A percentile compares a stretch with the other conserved stretches of the same genome.
Evolutionary conservation across 345 rosid species (phyloP).

Genomic region (Moricandia moricandioides): DNA sequence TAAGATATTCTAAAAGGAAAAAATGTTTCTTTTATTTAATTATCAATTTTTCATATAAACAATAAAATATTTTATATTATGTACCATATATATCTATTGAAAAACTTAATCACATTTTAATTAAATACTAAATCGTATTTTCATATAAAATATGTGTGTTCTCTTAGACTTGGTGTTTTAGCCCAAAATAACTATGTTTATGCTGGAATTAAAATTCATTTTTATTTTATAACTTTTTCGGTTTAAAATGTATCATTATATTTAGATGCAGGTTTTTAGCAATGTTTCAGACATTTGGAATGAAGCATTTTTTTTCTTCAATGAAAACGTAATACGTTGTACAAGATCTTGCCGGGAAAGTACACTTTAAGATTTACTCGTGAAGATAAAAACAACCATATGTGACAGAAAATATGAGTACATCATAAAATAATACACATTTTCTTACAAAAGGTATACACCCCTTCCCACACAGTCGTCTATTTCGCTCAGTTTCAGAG

Average conservation of each 20-base stretch:
- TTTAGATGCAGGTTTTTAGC: background rate
- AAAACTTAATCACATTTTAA: background rate
- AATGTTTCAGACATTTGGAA: background rate
- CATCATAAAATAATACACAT: background rate
- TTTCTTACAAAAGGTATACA: slow-evolving; percentile 7
- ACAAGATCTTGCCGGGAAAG: background rate
- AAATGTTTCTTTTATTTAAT: background rate
- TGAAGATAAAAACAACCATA: background rate
- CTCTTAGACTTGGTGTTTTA: background rate
- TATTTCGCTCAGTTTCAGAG: too few relatives aligned
- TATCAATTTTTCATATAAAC: too few relatives aligned
- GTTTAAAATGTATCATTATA: background rate
- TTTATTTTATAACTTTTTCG: background rate
- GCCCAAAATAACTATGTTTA: background rate
- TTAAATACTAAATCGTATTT: background rate
- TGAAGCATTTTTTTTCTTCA: background rate
- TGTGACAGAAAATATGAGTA: background rate
- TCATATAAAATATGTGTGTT: background rate
- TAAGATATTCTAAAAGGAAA: background rate
- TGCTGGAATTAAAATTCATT: background rate
- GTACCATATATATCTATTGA: too few relatives aligned
- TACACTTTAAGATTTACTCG: background rate
- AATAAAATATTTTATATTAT: too few relatives aligned
- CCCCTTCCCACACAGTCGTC: background rate
- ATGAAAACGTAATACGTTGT: background rate